phyloP scores from a whole-genome alignment of 2,329 filamentous ascomycete genomes.

The Apiospora sp. region DNA sequence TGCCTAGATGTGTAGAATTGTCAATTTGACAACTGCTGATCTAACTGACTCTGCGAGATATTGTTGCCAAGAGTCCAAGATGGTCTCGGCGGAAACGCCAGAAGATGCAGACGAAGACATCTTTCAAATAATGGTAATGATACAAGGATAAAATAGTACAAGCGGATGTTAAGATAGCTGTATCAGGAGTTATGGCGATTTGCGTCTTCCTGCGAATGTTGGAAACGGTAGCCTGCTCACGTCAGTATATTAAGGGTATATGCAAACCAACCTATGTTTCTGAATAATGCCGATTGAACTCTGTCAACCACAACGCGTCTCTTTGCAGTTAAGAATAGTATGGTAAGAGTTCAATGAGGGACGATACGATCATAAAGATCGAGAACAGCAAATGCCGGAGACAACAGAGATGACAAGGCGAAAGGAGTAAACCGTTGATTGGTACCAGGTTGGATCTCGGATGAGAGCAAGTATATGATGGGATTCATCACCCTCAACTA shows the following conservation, averaged over 20 bases:
- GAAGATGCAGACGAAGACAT: not conserved
- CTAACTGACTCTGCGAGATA: slow-evolving; percentile 9
- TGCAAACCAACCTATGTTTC: not conserved
- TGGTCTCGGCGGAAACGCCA: not conserved
- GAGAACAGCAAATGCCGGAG: not conserved
- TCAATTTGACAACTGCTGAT: not conserved
- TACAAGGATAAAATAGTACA: not conserved
- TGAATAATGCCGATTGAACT: not conserved
- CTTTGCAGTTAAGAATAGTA: not conserved
- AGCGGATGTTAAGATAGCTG: not conserved
- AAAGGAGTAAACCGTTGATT: not conserved
- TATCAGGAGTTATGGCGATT: not conserved
- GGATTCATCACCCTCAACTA: not conserved
- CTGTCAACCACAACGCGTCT: not conserved
- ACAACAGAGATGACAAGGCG: not conserved
- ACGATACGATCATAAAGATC: not conserved
- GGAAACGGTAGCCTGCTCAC: not conserved
- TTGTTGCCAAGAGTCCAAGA: slow-evolving; percentile 8
- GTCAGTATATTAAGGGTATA: slow-evolving; percentile 1
- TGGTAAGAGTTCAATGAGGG: not conserved
- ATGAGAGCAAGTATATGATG: not conserved
- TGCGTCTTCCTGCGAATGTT: not conserved
- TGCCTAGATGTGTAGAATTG: too few relatives aligned
- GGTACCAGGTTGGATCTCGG: not conserved
- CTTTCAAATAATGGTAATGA: not conserved